phyloP scores from a whole-genome alignment of 1,284 basidiomycete genomes.

The Pseudozyma hubeiensis region DNA sequence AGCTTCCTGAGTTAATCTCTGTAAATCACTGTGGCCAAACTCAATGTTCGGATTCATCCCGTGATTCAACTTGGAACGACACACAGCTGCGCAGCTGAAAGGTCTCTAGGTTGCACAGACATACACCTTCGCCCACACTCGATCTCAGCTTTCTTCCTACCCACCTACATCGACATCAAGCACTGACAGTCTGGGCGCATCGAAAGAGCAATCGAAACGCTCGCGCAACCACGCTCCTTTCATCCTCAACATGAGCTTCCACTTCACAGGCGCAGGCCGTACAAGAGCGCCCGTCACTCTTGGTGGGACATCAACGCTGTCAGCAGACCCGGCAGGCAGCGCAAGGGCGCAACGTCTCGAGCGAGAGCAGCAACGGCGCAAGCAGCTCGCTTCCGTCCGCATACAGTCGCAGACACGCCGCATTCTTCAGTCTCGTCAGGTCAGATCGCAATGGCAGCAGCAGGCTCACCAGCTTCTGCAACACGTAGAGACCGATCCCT shows the following conservation, averaged over 20 bases:
- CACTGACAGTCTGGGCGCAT: background rate
- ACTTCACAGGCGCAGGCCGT: conserved; percentile 50
- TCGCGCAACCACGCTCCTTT: background rate
- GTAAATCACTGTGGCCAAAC: too few species aligned
- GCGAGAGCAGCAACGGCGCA: conserved; percentile 41
- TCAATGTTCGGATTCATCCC: too few species aligned
- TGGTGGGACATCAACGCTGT: conserved; percentile 36
- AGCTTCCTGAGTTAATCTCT: too few species aligned
- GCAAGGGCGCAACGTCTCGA: conserved; percentile 39
- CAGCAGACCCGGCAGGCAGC: conserved; percentile 36
- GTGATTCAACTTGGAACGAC: too few species aligned
- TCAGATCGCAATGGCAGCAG: conserved; percentile 16
- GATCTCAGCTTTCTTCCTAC: background rate
- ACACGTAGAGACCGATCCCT: conserved; percentile 2
- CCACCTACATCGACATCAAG: background rate
- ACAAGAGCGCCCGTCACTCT: conserved; percentile 40
- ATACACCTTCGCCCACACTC: too few species aligned
- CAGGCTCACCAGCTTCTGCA: conserved; percentile 14
- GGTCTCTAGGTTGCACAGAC: too few species aligned
- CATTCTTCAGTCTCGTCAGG: conserved; percentile 24
- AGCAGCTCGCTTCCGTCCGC: conserved; percentile 16
- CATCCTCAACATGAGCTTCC: conserved; percentile 37
- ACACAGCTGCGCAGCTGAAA: too few species aligned
- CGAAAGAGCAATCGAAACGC: background rate
- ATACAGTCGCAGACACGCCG: conserved; percentile 40